These are phyloP conservation scores for Pelargonium nanum DNA, from an alignment of 345 rosid genomes.

Conservation along the genomic window DNA sequence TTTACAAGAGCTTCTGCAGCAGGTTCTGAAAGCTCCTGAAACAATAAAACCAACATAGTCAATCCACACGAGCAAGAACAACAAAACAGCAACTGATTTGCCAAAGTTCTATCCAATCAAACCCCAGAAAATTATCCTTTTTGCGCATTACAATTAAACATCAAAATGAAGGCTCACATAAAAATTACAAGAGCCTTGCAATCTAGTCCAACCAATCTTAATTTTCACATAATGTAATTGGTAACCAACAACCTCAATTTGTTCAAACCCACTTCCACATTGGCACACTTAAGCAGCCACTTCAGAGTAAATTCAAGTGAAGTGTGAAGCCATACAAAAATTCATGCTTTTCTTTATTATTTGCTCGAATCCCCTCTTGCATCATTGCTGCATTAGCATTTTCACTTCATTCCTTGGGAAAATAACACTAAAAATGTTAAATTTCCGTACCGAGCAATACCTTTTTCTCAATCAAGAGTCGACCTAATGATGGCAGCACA, in stretches of 20 bases:
- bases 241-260: too few species aligned
- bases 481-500: constrained; percentile 47
- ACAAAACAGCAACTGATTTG: not conserved
- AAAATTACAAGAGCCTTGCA: too few species aligned
- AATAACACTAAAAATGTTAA: not conserved
- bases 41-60: constrained; percentile 5
- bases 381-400: not conserved
- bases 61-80: not conserved
- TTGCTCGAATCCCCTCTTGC: not conserved
- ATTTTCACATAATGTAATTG: too few species aligned
- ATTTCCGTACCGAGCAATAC: constrained; percentile 21
- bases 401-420: not conserved
- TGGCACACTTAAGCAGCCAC: too few species aligned
- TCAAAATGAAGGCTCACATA: too few species aligned
- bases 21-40: constrained; percentile 81
- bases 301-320: too few species aligned
- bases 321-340: too few species aligned
- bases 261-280: too few species aligned
- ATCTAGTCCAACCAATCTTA: too few species aligned
- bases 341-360: too few species aligned
- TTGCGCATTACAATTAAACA: not conserved
- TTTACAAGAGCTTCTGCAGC: constrained; percentile 82
- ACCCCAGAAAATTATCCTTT: not conserved
- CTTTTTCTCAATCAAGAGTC: constrained; percentile 57
- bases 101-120: not conserved